phyloP scores from a whole-genome alignment of 2,329 filamentous ascomycete genomes.

The Sporothrix brunneoviolacea region DNA sequence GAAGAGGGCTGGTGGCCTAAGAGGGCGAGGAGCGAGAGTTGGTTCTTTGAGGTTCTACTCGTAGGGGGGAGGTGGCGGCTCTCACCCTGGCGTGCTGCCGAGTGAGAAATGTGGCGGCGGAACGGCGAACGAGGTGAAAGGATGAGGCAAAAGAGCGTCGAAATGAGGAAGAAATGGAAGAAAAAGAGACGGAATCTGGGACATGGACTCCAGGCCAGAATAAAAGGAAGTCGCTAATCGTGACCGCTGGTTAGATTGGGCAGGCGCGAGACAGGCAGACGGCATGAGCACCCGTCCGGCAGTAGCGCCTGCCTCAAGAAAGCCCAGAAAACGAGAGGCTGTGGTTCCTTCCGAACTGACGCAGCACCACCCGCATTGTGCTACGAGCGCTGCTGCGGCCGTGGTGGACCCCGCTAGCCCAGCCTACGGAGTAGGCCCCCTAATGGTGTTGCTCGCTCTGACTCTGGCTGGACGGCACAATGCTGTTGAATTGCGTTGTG shows the following conservation, averaged over 20 bases:
- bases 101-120: too few species aligned
- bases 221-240: slow-evolving; percentile 2
- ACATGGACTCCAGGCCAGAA: neutral
- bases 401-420: neutral
- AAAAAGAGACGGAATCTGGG: neutral
- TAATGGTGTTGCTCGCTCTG: neutral
- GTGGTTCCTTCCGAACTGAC: slow-evolving; percentile 8
- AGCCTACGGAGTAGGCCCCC: too few species aligned
- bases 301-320: slow-evolving; percentile 11
- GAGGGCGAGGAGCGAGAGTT: neutral
- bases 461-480: neutral
- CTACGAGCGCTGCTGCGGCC: slow-evolving; percentile 2
- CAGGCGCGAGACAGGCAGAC: neutral
- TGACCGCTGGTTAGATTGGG: slow-evolving; percentile 8
- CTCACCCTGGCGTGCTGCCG: too few species aligned
- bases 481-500: neutral
- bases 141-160: too few species aligned
- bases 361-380: slow-evolving; percentile 8
- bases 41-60: neutral
- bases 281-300: slow-evolving; percentile 7
- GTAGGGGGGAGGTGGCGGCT: too few species aligned
- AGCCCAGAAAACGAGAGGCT: neutral
- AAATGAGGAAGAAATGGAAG: neutral
- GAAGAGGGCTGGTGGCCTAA: slow-evolving; percentile 1
- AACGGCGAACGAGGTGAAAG: neutral